Evolutionary conservation across 2,329 filamentous ascomycete genomes (phyloP).

Genomic region (Stachybotrys echinatus): DNA sequence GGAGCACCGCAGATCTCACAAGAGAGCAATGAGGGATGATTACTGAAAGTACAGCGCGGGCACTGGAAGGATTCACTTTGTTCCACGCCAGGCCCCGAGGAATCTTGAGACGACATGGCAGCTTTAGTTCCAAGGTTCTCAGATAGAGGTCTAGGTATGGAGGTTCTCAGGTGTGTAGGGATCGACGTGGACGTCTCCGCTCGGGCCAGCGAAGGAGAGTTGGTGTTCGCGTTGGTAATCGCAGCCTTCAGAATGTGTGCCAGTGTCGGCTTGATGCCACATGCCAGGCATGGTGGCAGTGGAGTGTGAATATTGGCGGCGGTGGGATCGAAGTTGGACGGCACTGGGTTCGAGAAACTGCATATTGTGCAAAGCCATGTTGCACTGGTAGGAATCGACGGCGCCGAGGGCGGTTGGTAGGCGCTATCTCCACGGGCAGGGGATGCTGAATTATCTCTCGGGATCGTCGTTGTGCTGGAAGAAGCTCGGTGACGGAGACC

Average conservation of each 20-base stretch:
- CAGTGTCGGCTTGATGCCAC: conserved; percentile 86
- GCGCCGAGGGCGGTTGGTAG: conserved; percentile 30
- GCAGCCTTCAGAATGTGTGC: conserved; percentile 81
- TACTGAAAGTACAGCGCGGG: conserved; percentile 87
- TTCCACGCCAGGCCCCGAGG: conserved; percentile 5
- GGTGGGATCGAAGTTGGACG: conserved; percentile 86
- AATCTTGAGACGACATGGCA: neutral
- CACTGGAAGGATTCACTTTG: conserved; percentile 54
- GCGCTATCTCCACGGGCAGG: conserved; percentile 39
- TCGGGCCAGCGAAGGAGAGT: conserved; percentile 19
- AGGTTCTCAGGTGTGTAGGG: conserved; percentile 20
- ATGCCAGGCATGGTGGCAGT: conserved; percentile 82
- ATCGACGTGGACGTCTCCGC: conserved; percentile 14
- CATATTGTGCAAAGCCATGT: conserved; percentile 97
- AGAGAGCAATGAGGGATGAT: conserved; percentile 77
- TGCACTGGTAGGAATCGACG: conserved; percentile 51
- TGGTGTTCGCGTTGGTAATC: conserved; percentile 66
- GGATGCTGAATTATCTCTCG: conserved; percentile 40
- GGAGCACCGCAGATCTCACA: conserved; percentile 91
- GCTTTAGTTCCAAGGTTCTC: conserved; percentile 6
- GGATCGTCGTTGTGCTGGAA: conserved; percentile 37
- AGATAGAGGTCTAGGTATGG: conserved; percentile 7
- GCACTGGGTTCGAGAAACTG: conserved; percentile 88
- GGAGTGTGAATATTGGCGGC: conserved; percentile 74
- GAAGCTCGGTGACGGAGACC: conserved; percentile 51